phyloP scores from a whole-genome alignment of 179 eudicot genomes.

The Spinacia oleracea region DNA sequence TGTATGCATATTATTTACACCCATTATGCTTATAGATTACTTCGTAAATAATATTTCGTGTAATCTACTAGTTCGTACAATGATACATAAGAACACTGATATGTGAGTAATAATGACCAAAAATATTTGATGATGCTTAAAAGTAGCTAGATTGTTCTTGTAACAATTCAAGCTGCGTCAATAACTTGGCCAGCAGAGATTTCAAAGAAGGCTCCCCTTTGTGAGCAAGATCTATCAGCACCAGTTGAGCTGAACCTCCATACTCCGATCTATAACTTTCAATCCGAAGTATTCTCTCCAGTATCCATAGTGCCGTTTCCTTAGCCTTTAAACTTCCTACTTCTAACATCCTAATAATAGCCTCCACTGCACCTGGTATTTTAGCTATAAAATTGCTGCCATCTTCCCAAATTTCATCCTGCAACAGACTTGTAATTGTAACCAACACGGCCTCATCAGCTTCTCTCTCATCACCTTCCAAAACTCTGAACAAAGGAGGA shows the following conservation, averaged over 20 bases:
- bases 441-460: constrained; percentile 70
- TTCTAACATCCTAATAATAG: constrained; percentile 54
- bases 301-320: constrained; percentile 73
- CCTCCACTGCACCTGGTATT: constrained; percentile 41
- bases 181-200: constrained; percentile 59
- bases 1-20: background rate
- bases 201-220: constrained; percentile 58
- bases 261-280: constrained; percentile 54
- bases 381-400: constrained; percentile 60
- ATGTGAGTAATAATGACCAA: background rate
- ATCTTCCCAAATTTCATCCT: constrained; percentile 67
- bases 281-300: constrained; percentile 63
- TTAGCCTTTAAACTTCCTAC: constrained; percentile 56
- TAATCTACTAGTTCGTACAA: too few species aligned
- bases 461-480: constrained; percentile 61
- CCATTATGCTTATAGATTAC: too few species aligned
- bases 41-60: too few species aligned
- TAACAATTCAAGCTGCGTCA: constrained; percentile 83
- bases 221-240: constrained; percentile 72
- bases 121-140: constrained; percentile 22
- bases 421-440: constrained; percentile 58
- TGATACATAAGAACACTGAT: background rate
- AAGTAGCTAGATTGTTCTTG: constrained; percentile 87
- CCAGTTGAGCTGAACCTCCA: constrained; percentile 63
- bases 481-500: constrained; percentile 43